Evolutionary conservation across 805 yeast genomes (phyloP), one percentile per base, ranked within the genome.

Genomic region (Metschnikowia reukaufii): DNA sequence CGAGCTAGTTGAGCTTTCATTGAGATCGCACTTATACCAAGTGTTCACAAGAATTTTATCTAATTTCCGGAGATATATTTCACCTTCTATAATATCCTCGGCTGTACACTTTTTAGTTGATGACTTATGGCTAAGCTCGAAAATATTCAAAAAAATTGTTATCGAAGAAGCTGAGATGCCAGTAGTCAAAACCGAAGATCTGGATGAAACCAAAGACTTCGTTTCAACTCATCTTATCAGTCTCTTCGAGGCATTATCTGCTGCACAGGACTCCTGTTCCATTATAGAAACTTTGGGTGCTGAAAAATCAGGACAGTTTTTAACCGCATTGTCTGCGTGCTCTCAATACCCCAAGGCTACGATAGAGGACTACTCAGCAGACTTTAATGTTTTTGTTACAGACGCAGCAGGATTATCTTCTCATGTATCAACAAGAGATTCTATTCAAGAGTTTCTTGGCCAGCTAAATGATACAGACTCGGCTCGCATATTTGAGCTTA

Each of bases 371-470:
- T 87, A 84, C 74, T 61, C 64, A 3, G 70, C 67, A 2, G 91
- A 90, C 59, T 77, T 82, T 58, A 88, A 90, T 58, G 65, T 63
- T 3, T 89, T 81, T 62, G 86, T 88, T 5, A 78, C 90, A 2
- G 84, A 81, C 30, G 90, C 87, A 47, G 74, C 88, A 1, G 96
- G 89, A 1, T 72, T 90, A 27, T 67, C 83, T 0, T 67, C 83
- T 0, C 36, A 54, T 0, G 64, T 66, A 8, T 64, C 76, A 2
- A 77, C 83, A 0, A 76, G 98, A 44, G 85, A 82, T 40, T 76
- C 86, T 0, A 68, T 83, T 0, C 70, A 72, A 21, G 88, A 84
- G 23, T 76, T 80, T 29, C 52, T 87, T 4, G 65, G 77, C 0
- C 83, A 80, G 17, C 55, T 83, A 30, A 70, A 75, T 31, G 67